Evolutionary conservation across 75 land plant species (phyloP), one percentile per base, ranked within the genome.

Genomic region (Pinus tabuliformis): DNA sequence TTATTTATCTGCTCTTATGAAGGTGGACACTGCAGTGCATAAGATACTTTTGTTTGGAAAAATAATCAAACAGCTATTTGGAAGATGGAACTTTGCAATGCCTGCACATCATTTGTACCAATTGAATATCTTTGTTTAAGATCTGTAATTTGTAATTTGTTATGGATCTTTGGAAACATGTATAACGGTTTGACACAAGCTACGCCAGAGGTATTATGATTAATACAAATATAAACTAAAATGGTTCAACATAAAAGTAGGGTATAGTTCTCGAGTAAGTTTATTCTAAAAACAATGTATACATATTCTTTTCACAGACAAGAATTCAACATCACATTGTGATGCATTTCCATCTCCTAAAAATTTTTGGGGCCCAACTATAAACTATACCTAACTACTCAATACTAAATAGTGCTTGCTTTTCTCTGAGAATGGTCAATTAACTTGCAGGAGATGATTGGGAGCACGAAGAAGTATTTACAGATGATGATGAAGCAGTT

Each of bases 391-490:
- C 70, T 66, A 36, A 4, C n/a, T 37, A 66, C 13, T 3, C 13
- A 12, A 72, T 72, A 70, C 52, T 42, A 7, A 59, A 18, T 5
- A 59, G 7, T 22, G 57, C 36, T 56, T 56, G 45, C 57, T 56
- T 75, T 61, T 59, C 16, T 54, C 65, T 62, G 37, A 21, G 11
- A 54, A 26, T 76, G 20, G 20, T 28, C 18, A 64, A 62, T 18
- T 26, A 28, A 24, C 72, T 59, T 76, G 6, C 79, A 97, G 99
- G 99, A 78, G 99, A 97, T 89, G 99, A 97, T 78, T 97, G 99
- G 99, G 99, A 97, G 86, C 99, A 97, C 85, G 99, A 95, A 83
- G 99, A 97, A 68, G 94, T 89, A 33, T 97, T 97, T 60, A 95
- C 99, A 18, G 99, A 97, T 89, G 99, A 97, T 80, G 99, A 97